Evolutionary conservation across 108 stramenopile species (phyloP), one percentile per base, ranked within the genome.

Genomic region (Cyclotella atomus): DNA sequence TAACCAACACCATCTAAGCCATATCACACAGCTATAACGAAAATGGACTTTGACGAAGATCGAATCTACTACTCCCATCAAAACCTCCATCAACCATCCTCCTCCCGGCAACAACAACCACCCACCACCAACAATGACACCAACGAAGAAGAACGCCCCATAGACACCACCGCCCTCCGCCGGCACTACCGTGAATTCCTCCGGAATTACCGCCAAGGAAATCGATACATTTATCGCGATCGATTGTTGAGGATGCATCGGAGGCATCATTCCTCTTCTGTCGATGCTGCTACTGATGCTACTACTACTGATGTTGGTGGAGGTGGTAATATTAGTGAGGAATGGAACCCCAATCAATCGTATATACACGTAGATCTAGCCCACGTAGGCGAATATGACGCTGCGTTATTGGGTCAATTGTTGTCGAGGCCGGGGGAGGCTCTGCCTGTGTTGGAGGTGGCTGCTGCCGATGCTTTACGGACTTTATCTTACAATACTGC

Each of bases 301-400:
- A 65, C 71, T 47, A 44, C n/a, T n/a, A n/a, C n/a, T n/a, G n/a
- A n/a, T 57, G 15, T 69, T 20, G 16, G 64, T 20, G 47, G 56
- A 20, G 20, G 64, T 44, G 38, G 53, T 29, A 6, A 44, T 17
- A 43, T 50, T 1, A 43, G 21, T 19, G 56, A 25, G 16, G 70
- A 64, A 24, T 59, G 56, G 66, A 76, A 77, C 47, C 79, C 77
- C 46, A 85, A 87, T 28, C 59, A 76, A 52, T 76, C 83, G 7
- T 83, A 72, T 66, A 53, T 96, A 14, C 69, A 88, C 36, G 73
- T 96, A 5, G 91, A 93, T 70, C 57, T 96, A 30, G 84, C 89
- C 1, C 95, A 96, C 73, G 66, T 96, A 12, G 88, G 90, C 24
- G 95, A 96, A 78, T 96, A 96, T 67, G 95, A 96, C 71, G 77